Evolutionary conservation across 805 yeast species (phyloP), one percentile per base, ranked within the genome.

Genomic region (Nakazawaea pomicola): DNA sequence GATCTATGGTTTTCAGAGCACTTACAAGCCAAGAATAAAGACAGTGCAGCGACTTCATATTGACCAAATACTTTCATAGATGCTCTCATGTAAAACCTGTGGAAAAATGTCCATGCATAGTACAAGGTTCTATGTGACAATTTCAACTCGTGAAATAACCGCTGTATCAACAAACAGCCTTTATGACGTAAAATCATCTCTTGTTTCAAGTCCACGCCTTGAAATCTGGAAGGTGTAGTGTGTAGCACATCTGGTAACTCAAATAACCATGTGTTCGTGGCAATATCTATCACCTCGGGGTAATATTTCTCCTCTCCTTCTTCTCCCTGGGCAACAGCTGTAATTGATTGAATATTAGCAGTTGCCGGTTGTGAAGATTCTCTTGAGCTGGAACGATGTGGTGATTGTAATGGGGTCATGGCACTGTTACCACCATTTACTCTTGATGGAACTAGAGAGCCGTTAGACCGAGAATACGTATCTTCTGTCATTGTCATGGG

Each of bases 1-100:
- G 67, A 55, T 21, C 81, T 60, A 25, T 69, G 63, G 23, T 75
- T 64, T 42, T 76, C 82, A 40, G 75, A 78, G 6, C 74, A 65
- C 45, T 76, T 76, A 40, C 75, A 64, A 4, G 79, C 79, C 19
- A 76, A 55, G 48, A 76, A 76, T 14, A 76, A 48, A 23, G 72
- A 56, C 2, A 78, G 66, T 1, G 75, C 77, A 0, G 70, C 79
- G 6, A 69, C 60, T 44, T 76, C 77, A 46, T 68, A 76, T 38
- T 68, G 67, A 44, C 74, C 80, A 46, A 59, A 59, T 32, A 59
- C 53, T 29, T 57, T 55, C 37, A 74, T 48, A 27, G 72, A 66
- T 40, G 59, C 55, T 20, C 74, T 56, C 68, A 70, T 66, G 50
- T 74, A 76, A 52, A 73, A 76, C 38, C 82, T 57, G 45, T 76